phyloP scores from a whole-genome alignment of 2,329 filamentous ascomycete genomes.

The Exophiala calicioides region DNA sequence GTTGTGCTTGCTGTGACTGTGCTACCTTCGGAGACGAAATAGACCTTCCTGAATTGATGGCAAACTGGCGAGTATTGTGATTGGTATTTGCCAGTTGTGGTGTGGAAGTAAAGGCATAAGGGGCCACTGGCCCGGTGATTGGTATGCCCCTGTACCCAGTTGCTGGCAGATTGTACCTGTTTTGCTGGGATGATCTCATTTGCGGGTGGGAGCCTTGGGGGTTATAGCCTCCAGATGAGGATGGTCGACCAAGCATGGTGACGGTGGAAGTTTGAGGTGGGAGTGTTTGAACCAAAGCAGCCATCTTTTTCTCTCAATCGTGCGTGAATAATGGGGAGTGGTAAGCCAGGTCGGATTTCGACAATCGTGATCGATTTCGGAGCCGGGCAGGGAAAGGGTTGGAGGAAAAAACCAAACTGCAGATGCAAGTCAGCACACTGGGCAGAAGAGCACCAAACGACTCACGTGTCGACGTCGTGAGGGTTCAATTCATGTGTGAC shows the following conservation, averaged over 20 bases:
- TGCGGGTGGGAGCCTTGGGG: conserved; percentile 36
- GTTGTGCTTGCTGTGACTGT: conserved; percentile 32
- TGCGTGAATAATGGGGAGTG: conserved; percentile 3
- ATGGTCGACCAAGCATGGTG: conserved; percentile 74
- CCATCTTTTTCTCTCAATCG: conserved; percentile 61
- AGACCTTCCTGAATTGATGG: conserved; percentile 38
- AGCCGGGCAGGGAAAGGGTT: conserved; percentile 10
- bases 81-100: conserved; percentile 59
- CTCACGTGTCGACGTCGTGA: too few species aligned
- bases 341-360: conserved; percentile 9
- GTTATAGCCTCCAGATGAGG: conserved; percentile 61
- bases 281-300: conserved; percentile 79
- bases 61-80: conserved; percentile 14
- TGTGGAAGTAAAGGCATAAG: conserved; percentile 75
- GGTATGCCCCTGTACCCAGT: conserved; percentile 55
- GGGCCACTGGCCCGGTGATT: conserved; percentile 67
- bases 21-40: conserved; percentile 54
- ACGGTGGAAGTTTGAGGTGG: conserved; percentile 74
- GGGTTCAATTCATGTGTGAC: too few species aligned
- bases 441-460: too few species aligned
- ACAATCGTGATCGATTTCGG: conserved; percentile 8
- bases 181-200: conserved; percentile 49
- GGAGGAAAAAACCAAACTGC: background rate
- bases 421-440: conserved; percentile 6
- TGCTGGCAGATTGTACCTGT: conserved; percentile 41